Conservation (phyloP, 306 rosid genomes). For the Sphenostylis stenocarpa region DNA sequence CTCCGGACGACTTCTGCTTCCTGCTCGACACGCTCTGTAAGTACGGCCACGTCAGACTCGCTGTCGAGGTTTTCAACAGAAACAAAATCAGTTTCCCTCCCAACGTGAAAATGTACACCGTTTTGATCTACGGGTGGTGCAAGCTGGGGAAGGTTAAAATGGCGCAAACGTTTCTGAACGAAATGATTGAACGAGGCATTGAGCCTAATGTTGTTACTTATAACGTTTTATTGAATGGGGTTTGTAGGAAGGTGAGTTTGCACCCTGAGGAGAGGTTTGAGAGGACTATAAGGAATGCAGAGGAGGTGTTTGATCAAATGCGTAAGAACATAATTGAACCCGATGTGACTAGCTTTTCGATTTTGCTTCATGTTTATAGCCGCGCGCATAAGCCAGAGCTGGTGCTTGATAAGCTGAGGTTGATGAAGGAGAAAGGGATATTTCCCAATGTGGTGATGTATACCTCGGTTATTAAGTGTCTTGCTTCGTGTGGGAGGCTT, state of each 20-base stretch:
- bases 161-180: constrained; percentile 56
- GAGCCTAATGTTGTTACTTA: constrained; percentile 85
- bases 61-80: constrained; percentile 62
- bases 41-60: constrained; percentile 70
- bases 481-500: constrained; percentile 78
- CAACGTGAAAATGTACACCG: constrained; percentile 63
- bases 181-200: constrained; percentile 63
- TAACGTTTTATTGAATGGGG: constrained; percentile 79
- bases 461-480: constrained; percentile 83
- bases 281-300: constrained; percentile 66
- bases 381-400: constrained; percentile 84
- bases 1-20: constrained; percentile 45
- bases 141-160: constrained; percentile 57
- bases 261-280: constrained; percentile 88
- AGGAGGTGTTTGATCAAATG: constrained; percentile 81
- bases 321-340: constrained; percentile 72
- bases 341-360: constrained; percentile 82
- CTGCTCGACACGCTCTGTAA: constrained; percentile 81
- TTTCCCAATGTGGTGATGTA: constrained; percentile 70
- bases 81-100: constrained; percentile 42
- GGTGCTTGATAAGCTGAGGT: constrained; percentile 62
- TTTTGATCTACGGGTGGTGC: constrained; percentile 88
- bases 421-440: constrained; percentile 75
- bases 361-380: constrained; percentile 85
- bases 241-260: constrained; percentile 77